Percentiles rank a stretch among this genome's conserved stretches.
Conservation (phyloP, 768 basidiomycete species). For the Podaxis sp. region DNA sequence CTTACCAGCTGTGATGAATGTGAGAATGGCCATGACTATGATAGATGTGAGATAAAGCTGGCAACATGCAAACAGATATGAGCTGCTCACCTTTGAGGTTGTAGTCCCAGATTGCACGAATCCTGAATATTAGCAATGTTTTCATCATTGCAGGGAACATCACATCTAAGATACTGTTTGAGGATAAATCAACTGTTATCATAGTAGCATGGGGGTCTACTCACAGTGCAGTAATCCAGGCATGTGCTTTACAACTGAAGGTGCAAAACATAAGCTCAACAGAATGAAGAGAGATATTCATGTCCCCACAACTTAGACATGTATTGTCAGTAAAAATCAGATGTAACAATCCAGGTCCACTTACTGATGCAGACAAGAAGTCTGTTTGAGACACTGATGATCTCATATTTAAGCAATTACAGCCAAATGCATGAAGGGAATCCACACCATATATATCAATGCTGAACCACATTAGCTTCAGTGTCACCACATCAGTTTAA, state of each 20-base stretch:
- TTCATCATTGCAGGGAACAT: not conserved
- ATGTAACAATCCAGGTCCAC: too few species aligned
- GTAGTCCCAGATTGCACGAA: not conserved
- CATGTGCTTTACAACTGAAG: too few species aligned
- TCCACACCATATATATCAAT: not conserved
- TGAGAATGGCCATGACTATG: not conserved
- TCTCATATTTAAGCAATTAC: too few species aligned
- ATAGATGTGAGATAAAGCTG: not conserved
- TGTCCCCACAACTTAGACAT: too few species aligned
- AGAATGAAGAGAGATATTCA: too few species aligned
- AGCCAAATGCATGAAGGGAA: not conserved
- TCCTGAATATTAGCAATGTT: not conserved
- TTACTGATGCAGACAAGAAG: too few species aligned
- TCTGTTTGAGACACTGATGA: too few species aligned
- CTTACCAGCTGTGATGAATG: not conserved
- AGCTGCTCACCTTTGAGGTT: not conserved
- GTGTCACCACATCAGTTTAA: not conserved
- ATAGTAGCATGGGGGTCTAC: not conserved
- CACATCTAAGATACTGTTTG: not conserved
- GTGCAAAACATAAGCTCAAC: too few species aligned
- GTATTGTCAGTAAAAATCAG: too few species aligned
- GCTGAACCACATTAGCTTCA: not conserved
- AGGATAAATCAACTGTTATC: not conserved
- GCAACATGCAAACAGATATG: not conserved
- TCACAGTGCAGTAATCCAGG: not conserved